These are phyloP conservation scores for Ophiostoma piceae DNA, from an alignment of 2,329 filamentous ascomycete species.

Conservation along the genomic window DNA sequence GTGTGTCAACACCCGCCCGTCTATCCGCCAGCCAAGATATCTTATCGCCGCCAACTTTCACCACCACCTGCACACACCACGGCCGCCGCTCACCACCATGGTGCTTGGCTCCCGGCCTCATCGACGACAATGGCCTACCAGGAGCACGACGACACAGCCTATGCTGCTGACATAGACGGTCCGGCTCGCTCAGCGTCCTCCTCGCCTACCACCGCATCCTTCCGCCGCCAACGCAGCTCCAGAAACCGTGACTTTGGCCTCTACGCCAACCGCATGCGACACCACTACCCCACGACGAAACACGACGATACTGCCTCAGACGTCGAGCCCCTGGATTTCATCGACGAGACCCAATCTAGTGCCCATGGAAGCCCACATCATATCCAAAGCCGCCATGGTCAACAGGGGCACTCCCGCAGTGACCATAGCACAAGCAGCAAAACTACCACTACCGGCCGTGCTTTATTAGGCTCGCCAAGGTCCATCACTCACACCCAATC, in stretches of 20 bases:
- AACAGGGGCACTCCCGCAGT: not conserved
- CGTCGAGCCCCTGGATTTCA: slow-evolving; percentile 25
- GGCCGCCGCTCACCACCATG: slow-evolving; percentile 10
- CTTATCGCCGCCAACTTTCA: not conserved
- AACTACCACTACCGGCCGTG: slow-evolving; percentile 9
- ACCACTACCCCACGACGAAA: slow-evolving; percentile 32
- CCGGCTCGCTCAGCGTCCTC: slow-evolving; percentile 15
- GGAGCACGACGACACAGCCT: slow-evolving; percentile 29
- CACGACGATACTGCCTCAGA: slow-evolving; percentile 29
- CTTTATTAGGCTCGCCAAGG: slow-evolving; percentile 18
- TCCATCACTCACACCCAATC: slow-evolving; percentile 11
- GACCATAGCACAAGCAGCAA: slow-evolving; percentile 17
- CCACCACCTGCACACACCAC: not conserved
- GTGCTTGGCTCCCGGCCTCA: slow-evolving; percentile 16
- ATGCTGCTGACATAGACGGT: slow-evolving; percentile 29
- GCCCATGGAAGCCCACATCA: slow-evolving; percentile 17
- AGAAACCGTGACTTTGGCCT: slow-evolving; percentile 29
- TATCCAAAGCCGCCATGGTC: slow-evolving; percentile 18
- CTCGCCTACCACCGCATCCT: slow-evolving; percentile 18
- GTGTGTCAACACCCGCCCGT: not conserved
- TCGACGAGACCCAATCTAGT: slow-evolving; percentile 14
- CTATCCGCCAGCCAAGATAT: not conserved
- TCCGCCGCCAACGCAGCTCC: slow-evolving; percentile 28
- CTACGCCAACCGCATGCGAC: slow-evolving; percentile 30
- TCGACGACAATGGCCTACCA: slow-evolving; percentile 24